Conservation (phyloP, 2,329 filamentous ascomycete species). For the Amesomyces nigricolor region DNA sequence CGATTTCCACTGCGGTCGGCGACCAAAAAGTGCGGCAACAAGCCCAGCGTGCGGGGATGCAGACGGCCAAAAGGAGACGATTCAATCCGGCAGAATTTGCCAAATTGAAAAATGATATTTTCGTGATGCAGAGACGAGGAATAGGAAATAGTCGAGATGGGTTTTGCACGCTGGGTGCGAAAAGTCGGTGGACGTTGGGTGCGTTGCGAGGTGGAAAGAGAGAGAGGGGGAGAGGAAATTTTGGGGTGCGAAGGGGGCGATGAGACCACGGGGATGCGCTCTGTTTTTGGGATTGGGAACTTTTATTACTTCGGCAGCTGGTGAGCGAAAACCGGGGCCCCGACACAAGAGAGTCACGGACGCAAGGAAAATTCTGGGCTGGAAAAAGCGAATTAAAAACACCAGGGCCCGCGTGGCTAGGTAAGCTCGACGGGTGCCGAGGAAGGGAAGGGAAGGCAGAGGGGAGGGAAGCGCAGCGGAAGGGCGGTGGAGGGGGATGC, state of each 20-base stretch:
- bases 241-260: conserved; percentile 34
- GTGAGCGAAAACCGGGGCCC: conserved; percentile 45
- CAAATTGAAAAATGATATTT: conserved; percentile 34
- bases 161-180: conserved; percentile 28
- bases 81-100: conserved; percentile 29
- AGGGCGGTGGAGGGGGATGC: background rate
- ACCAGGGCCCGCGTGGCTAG: conserved; percentile 17
- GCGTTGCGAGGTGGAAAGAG: conserved; percentile 35
- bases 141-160: conserved; percentile 36
- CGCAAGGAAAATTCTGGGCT: conserved; percentile 31
- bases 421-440: background rate
- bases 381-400: conserved; percentile 28
- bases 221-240: conserved; percentile 31
- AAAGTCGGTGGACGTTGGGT: conserved; percentile 28
- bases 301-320: conserved; percentile 40
- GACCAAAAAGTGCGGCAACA: conserved; percentile 12
- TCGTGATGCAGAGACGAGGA: conserved; percentile 30
- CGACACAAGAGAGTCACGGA: conserved; percentile 31
- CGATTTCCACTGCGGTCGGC: conserved; percentile 13
- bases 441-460: background rate
- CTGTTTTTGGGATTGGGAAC: conserved; percentile 44
- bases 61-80: conserved; percentile 23
- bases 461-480: too few species aligned
- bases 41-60: conserved; percentile 23
- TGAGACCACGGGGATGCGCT: conserved; percentile 42